Percentiles rank a stretch among this genome's conserved stretches.
Conservation (phyloP, 2,329 filamentous ascomycete genomes). For the Coniochaeta sp. region DNA sequence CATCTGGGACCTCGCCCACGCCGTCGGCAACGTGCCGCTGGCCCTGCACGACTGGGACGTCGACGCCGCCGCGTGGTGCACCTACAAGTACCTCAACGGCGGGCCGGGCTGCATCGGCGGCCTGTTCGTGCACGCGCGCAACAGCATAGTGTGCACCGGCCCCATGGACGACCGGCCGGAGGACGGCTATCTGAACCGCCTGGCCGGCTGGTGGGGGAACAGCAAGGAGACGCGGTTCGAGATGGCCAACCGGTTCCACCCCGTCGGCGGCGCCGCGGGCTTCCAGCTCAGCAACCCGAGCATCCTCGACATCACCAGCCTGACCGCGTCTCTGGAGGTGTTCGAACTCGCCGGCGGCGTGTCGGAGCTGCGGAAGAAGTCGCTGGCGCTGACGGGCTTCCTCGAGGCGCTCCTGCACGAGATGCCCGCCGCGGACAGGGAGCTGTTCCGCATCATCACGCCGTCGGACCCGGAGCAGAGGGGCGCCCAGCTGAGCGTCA, state of each 20-base stretch:
- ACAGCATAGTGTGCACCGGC: slow-evolving; percentile 36
- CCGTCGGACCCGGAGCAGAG: slow-evolving; percentile 55
- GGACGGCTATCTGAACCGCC: slow-evolving; percentile 39
- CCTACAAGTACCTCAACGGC: slow-evolving; percentile 76
- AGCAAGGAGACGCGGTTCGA: slow-evolving; percentile 61
- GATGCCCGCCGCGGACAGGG: slow-evolving; percentile 23
- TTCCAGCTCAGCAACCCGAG: slow-evolving; percentile 73
- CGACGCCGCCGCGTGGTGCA: slow-evolving; percentile 74
- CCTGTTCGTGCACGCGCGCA: slow-evolving; percentile 63
- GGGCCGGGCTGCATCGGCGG: slow-evolving; percentile 70
- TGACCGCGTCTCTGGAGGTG: slow-evolving; percentile 63
- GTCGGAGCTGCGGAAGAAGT: slow-evolving; percentile 55
- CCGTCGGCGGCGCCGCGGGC: slow-evolving; percentile 65
- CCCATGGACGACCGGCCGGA: slow-evolving; percentile 24
- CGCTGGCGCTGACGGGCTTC: slow-evolving; percentile 58
- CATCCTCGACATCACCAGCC: slow-evolving; percentile 64
- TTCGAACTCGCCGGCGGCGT: slow-evolving; percentile 60
- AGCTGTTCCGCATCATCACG: slow-evolving; percentile 54
- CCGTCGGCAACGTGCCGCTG: slow-evolving; percentile 67
- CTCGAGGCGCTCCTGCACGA: slow-evolving; percentile 52
- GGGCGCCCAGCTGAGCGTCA: slow-evolving; percentile 66
- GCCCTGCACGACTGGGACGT: slow-evolving; percentile 70
- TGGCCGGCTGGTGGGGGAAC: slow-evolving; percentile 79
- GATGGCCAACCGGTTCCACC: slow-evolving; percentile 71
- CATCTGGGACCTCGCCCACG: slow-evolving; percentile 77